A percentile compares a stretch with the other conserved stretches of the same genome.
These are phyloP conservation scores for Tarenaya hassleriana DNA, from an alignment of 345 rosid species.

Conservation along the genomic window DNA sequence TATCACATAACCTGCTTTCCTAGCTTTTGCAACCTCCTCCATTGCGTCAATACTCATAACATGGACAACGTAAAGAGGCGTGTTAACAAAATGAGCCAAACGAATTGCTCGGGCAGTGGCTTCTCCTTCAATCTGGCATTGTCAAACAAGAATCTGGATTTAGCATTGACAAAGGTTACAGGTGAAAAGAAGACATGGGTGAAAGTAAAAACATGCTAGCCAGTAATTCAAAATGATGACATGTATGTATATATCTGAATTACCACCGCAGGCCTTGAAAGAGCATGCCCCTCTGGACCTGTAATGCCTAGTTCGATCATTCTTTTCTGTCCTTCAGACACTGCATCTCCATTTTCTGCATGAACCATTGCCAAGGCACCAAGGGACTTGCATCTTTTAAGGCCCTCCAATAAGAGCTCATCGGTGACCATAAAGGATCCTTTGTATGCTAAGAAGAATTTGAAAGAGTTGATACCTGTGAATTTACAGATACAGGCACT, in stretches of 20 bases:
- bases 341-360: conserved; percentile 99
- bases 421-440: conserved; percentile 77
- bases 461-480: conserved; percentile 94
- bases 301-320: conserved; percentile 92
- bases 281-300: conserved; percentile 97
- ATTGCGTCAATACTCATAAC: conserved; percentile 99
- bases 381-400: conserved; percentile 80
- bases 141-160: conserved; percentile 14
- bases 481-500: conserved; percentile 8
- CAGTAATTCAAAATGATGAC: conserved; percentile 3
- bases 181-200: neutral
- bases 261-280: conserved; percentile 91
- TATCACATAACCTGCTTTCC: conserved; percentile 62
- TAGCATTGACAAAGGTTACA: conserved; percentile 9
- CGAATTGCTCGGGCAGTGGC: conserved; percentile 93
- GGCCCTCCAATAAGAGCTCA: conserved; percentile 76
- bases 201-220: conserved; percentile 2
- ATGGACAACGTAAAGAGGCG: conserved; percentile 94
- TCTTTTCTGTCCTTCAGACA: conserved; percentile 81
- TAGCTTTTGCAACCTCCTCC: conserved; percentile 94
- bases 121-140: conserved; percentile 86
- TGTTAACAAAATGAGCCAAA: conserved; percentile 82
- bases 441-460: conserved; percentile 93
- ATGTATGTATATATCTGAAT: conserved; percentile 13
- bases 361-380: conserved; percentile 99